Conservation (phyloP, 208 protist species). For the Trypanosoma caninum region DNA sequence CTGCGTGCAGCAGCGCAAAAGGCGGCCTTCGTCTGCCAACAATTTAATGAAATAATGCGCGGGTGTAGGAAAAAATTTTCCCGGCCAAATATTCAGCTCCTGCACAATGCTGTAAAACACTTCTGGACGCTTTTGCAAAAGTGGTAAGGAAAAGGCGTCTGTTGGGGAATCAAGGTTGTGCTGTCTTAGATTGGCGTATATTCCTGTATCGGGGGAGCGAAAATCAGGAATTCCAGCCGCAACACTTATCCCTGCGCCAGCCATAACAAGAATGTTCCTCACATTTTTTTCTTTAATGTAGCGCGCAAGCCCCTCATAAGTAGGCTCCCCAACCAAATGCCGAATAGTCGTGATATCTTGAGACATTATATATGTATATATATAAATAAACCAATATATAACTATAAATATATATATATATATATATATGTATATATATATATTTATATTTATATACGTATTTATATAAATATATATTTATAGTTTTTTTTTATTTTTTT, state of each 20-base stretch:
- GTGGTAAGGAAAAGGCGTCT: conserved; percentile 88
- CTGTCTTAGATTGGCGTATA: conserved; percentile 88
- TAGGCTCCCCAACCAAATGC: conserved; percentile 55
- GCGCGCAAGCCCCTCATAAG: conserved; percentile 44
- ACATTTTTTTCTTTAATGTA: conserved; percentile 69
- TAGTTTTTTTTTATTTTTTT: too few species aligned
- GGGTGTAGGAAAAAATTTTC: conserved; percentile 72
- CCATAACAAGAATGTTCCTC: conserved; percentile 85
- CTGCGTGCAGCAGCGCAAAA: conserved; percentile 95
- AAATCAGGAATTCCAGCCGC: conserved; percentile 95
- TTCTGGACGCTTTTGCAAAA: conserved; percentile 82
- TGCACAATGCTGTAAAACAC: conserved; percentile 91
- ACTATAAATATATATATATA: too few species aligned
- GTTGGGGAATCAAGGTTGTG: conserved; percentile 90
- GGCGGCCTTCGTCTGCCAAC: conserved; percentile 85
- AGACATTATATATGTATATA: background rate
- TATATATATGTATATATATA: too few species aligned
- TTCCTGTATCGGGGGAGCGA: conserved; percentile 87
- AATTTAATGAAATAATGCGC: conserved; percentile 94
- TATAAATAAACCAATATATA: too few species aligned
- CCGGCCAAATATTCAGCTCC: conserved; percentile 87
- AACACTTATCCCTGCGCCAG: conserved; percentile 91
- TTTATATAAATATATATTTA: too few species aligned
- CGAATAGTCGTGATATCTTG: background rate
- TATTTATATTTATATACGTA: too few species aligned